These are phyloP conservation scores for Striga hermonthica DNA, from an alignment of 305 asterid species.

Conservation along the genomic window DNA sequence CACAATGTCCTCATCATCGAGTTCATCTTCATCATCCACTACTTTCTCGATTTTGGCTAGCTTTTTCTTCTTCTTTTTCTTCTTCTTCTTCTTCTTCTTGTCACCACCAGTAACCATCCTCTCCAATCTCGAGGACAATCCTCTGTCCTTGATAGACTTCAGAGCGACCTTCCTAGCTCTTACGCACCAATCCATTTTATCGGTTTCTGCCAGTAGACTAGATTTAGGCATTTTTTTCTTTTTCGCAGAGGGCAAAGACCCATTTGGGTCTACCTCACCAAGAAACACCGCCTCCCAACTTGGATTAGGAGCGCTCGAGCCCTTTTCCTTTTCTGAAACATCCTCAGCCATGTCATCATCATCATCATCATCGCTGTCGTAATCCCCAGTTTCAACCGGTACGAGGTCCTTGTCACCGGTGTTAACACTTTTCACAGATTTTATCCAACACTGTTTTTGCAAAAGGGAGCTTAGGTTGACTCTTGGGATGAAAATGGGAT, in stretches of 20 bases:
- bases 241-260: slow-evolving; percentile 42
- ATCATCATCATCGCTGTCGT: slow-evolving; percentile 22
- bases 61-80: slow-evolving; percentile 42
- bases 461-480: slow-evolving; percentile 34
- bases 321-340: slow-evolving; percentile 26
- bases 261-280: slow-evolving; percentile 42
- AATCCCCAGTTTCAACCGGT: slow-evolving; percentile 33
- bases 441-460: slow-evolving; percentile 39
- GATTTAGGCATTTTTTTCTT: slow-evolving; percentile 45
- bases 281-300: slow-evolving; percentile 83
- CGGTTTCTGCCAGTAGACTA: slow-evolving; percentile 48
- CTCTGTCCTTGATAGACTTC: slow-evolving; percentile 83
- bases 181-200: slow-evolving; percentile 84
- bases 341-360: slow-evolving; percentile 20
- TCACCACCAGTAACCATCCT: slow-evolving; percentile 44
- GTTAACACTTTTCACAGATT: slow-evolving; percentile 24
- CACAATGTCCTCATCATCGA: slow-evolving; percentile 29
- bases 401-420: slow-evolving; percentile 18
- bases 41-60: slow-evolving; percentile 35
- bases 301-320: slow-evolving; percentile 17
- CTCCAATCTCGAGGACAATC: slow-evolving; percentile 57
- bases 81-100: slow-evolving; percentile 49
- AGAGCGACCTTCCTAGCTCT: slow-evolving; percentile 88
- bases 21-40: slow-evolving; percentile 33
- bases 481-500: slow-evolving; percentile 34